These are phyloP conservation scores for Triglochin maritima DNA, from an alignment of 106 monocot species.

Conservation along the genomic window DNA sequence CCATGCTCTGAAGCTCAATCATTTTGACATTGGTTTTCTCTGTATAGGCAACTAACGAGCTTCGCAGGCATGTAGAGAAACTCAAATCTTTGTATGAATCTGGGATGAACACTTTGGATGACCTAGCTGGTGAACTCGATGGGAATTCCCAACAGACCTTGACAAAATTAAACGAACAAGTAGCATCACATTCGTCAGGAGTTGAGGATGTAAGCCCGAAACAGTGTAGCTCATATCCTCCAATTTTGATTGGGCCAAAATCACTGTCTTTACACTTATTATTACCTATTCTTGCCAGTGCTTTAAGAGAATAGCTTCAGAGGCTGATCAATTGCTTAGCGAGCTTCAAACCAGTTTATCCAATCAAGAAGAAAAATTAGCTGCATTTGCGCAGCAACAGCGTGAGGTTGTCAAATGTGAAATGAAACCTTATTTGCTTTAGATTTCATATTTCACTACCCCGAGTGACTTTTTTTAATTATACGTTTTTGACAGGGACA, in stretches of 20 bases:
- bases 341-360: slow-evolving; percentile 40
- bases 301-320: slow-evolving; percentile 37
- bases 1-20: background rate
- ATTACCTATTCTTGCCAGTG: slow-evolving; percentile 18
- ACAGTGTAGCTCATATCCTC: background rate
- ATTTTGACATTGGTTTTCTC: background rate
- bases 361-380: slow-evolving; percentile 52
- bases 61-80: slow-evolving; percentile 43
- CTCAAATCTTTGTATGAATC: slow-evolving; percentile 62
- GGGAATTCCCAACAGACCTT: slow-evolving; percentile 62
- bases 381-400: slow-evolving; percentile 43
- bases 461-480: background rate
- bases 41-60: slow-evolving; percentile 63
- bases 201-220: slow-evolving; percentile 42
- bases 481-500: slow-evolving; percentile 32
- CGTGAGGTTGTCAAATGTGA: slow-evolving; percentile 45
- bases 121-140: slow-evolving; percentile 69
- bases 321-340: slow-evolving; percentile 50
- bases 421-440: background rate
- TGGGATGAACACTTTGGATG: slow-evolving; percentile 54
- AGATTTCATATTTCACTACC: background rate
- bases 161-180: slow-evolving; percentile 47
- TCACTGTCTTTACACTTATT: background rate
- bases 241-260: too few relatives aligned
- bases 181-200: slow-evolving; percentile 33